Conservation (phyloP, 1,284 basidiomycete species). For the Apiotrichum porosum region DNA sequence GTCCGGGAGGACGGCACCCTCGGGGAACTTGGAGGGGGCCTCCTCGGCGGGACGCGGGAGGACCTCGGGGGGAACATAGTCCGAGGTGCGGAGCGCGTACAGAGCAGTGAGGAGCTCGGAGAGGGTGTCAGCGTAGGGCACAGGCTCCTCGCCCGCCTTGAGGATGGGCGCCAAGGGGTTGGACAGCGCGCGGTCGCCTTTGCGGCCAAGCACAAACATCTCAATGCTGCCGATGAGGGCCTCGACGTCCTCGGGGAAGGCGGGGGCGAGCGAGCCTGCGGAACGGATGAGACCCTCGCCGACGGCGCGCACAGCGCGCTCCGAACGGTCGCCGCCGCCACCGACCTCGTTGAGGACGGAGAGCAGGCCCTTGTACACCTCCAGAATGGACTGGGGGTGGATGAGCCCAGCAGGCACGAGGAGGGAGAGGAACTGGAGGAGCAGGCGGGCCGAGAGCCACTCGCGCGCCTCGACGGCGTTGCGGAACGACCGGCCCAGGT, state of each 20-base stretch:
- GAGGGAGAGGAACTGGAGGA: conserved; percentile 88
- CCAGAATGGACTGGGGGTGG: conserved; percentile 66
- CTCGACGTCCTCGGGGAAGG: conserved; percentile 34
- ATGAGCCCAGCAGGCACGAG: conserved; percentile 70
- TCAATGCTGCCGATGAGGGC: conserved; percentile 35
- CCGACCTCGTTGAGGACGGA: conserved; percentile 84
- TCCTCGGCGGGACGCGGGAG: conserved; percentile 58
- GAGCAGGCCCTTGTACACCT: conserved; percentile 72
- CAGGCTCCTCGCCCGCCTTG: conserved; percentile 27
- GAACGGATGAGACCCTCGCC: conserved; percentile 75
- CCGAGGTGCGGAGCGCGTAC: conserved; percentile 28
- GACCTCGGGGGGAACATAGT: conserved; percentile 28
- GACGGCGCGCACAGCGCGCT: conserved; percentile 77
- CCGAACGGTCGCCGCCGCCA: conserved; percentile 77
- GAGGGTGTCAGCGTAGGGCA: conserved; percentile 29
- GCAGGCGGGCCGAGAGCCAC: conserved; percentile 81
- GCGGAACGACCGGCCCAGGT: conserved; percentile 82
- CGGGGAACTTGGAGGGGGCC: conserved; percentile 37
- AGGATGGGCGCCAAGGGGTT: conserved; percentile 38
- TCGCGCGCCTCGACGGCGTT: conserved; percentile 75
- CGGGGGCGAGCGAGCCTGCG: conserved; percentile 29
- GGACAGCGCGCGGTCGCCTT: conserved; percentile 23
- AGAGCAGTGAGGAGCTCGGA: conserved; percentile 36
- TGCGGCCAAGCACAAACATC: conserved; percentile 32
- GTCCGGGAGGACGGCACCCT: conserved; percentile 48